Evolutionary conservation across 306 rosid species (phyloP), one percentile per base, ranked within the genome.

Genomic region (Sechiopsis laciniata): DNA sequence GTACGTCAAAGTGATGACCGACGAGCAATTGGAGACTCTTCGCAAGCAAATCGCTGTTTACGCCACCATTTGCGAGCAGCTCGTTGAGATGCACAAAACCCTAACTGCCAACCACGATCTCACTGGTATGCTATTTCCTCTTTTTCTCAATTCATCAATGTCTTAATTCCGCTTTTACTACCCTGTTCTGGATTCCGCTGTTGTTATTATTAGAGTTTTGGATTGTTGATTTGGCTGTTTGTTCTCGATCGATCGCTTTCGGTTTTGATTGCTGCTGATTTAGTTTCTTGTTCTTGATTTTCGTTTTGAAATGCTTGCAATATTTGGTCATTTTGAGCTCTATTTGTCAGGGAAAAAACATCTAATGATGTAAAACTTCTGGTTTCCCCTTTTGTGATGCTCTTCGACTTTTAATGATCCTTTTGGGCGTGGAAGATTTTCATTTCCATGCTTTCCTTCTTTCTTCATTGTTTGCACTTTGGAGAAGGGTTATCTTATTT

Each of bases 1-100:
- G 85, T 89, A 82, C 76, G 95, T 94, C 59, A 89, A 91, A 61
- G 99, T 94, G 12, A 94, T 94, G 99, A 94, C 99, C 3, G 99
- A 94, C 77, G 97, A 88, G 14, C 99, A 94, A 64, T 78, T 94
- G 78, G 97, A 94, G 68, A 91, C 97, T 75, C 90, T 94, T 4
- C 79, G 99, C 60, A 83, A 94, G 74, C 97, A 94, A 64, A 94
- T 94, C 60, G 89, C 97, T 0, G 87, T 84, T 67, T 94, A 94
- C 80, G 89, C 86, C 56, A 67, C 90, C 73, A 91, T 94, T 21
- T 94, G 92, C 22, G 96, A 94, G 17, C 92, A 87, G 65, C 96
- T 94, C 2, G 87, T 94, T 69, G 86, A 91, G 83, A 85, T 91
- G 95, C 99, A 94, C 74, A 85, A 80, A 71, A 85, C 86, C 20